phyloP scores from a whole-genome alignment of 2,329 filamentous ascomycete species.

The Fusarium buharicum region DNA sequence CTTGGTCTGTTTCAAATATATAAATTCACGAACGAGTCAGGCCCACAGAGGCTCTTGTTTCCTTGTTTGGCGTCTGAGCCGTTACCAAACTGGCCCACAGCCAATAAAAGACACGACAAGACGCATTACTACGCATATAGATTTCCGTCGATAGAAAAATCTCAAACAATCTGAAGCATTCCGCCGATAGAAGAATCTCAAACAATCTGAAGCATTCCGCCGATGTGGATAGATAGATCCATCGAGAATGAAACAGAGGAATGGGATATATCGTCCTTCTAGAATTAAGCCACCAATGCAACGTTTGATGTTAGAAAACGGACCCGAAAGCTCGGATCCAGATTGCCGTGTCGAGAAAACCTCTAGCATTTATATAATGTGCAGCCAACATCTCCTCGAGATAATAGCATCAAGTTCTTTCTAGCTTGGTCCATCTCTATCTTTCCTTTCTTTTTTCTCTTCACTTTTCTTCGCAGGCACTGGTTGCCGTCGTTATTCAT shows the following conservation, averaged over 20 bases:
- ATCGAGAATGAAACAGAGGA: constrained; percentile 17
- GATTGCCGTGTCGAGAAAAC: constrained; percentile 7
- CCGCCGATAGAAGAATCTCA: constrained; percentile 7
- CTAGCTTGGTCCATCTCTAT: constrained; percentile 23
- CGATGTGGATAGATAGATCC: constrained; percentile 7
- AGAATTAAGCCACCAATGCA: constrained; percentile 27
- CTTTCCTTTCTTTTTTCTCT: not conserved
- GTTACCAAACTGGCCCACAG: constrained; percentile 28
- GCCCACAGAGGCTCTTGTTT: constrained; percentile 20
- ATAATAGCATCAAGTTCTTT: constrained; percentile 7
- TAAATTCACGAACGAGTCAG: not conserved
- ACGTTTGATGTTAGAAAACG: constrained; percentile 19
- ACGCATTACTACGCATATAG: constrained; percentile 1
- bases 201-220: constrained; percentile 11
- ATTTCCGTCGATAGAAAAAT: not conserved
- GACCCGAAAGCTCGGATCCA: constrained; percentile 26
- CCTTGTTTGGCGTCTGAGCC: constrained; percentile 18
- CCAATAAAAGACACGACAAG: constrained; percentile 28
- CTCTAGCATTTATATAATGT: constrained; percentile 18
- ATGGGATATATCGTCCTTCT: constrained; percentile 22
- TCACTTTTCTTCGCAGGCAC: constrained; percentile 34
- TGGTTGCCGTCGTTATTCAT: constrained; percentile 32
- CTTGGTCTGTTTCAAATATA: constrained; percentile 17
- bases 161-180: constrained; percentile 18
- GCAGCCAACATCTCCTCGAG: not conserved